A percentile compares a stretch with the other conserved stretches of the same genome.
Conservation (phyloP, 768 basidiomycete genomes). For the Macrolepiota albuminosa region DNA sequence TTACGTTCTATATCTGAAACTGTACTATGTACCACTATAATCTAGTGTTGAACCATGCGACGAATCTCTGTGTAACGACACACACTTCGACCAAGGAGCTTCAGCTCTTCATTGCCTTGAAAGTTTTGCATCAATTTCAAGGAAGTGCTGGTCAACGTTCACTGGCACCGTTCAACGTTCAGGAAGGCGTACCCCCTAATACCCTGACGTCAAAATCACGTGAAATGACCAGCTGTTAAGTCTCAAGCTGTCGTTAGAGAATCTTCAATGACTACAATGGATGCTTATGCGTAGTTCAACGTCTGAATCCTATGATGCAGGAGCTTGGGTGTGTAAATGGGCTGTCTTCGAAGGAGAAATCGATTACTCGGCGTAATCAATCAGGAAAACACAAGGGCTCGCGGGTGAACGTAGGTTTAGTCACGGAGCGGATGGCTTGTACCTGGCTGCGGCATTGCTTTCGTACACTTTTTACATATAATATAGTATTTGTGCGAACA, state of each 20-base stretch:
- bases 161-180: no score
- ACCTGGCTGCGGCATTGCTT: not conserved
- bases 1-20: not conserved
- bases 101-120: no score
- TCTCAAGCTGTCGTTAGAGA: not conserved
- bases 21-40: not conserved
- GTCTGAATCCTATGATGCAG: not conserved
- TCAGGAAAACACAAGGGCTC: no score
- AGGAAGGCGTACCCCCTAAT: not conserved
- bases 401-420: not conserved
- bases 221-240: not conserved
- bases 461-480: not conserved
- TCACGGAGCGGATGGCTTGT: not conserved
- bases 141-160: not conserved
- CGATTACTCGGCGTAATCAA: not conserved
- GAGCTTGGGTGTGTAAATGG: not conserved
- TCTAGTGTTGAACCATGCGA: not conserved
- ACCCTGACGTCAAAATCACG: not conserved
- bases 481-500: not conserved
- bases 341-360: not conserved
- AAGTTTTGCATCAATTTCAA: not conserved
- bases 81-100: not conserved
- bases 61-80: not conserved
- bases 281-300: not conserved
- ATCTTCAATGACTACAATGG: not conserved